phyloP scores from a whole-genome alignment of 352 stramenopile genomes.

The Phytopythium kandeliae region DNA sequence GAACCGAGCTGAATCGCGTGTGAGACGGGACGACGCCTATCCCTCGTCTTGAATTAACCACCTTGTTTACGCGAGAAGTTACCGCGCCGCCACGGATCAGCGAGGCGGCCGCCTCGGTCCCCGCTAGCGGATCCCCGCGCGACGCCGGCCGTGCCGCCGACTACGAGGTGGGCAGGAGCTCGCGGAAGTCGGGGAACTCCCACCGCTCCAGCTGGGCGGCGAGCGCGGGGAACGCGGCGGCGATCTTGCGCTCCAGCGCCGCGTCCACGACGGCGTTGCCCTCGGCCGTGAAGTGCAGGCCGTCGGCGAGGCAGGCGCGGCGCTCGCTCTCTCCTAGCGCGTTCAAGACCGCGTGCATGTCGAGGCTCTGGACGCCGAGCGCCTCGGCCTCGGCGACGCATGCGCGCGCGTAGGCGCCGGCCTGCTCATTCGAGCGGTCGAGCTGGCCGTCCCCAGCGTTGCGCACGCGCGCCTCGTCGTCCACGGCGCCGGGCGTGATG shows the following conservation, averaged over 20 bases:
- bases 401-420: slow-evolving; percentile 17
- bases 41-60: too few species aligned
- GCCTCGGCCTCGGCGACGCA: slow-evolving; percentile 16
- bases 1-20: too few species aligned
- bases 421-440: slow-evolving; percentile 24
- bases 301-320: slow-evolving; percentile 17
- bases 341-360: slow-evolving; percentile 22
- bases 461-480: slow-evolving; percentile 13
- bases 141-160: not conserved
- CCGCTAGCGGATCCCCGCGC: too few species aligned
- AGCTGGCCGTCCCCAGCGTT: slow-evolving; percentile 14
- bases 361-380: slow-evolving; percentile 9
- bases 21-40: too few species aligned
- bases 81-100: too few species aligned
- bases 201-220: slow-evolving; percentile 14
- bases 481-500: slow-evolving; percentile 23
- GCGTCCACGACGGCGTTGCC: slow-evolving; percentile 21
- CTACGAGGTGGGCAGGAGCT: slow-evolving; percentile 1
- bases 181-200: slow-evolving; percentile 25
- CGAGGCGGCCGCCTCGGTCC: too few species aligned
- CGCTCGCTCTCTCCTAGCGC: slow-evolving; percentile 12
- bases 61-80: too few species aligned
- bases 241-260: slow-evolving; percentile 14
- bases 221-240: slow-evolving; percentile 17
- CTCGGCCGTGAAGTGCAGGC: slow-evolving; percentile 25